These are phyloP conservation scores for Microcos paniculata DNA, from an alignment of 345 rosid genomes.

Conservation along the genomic window DNA sequence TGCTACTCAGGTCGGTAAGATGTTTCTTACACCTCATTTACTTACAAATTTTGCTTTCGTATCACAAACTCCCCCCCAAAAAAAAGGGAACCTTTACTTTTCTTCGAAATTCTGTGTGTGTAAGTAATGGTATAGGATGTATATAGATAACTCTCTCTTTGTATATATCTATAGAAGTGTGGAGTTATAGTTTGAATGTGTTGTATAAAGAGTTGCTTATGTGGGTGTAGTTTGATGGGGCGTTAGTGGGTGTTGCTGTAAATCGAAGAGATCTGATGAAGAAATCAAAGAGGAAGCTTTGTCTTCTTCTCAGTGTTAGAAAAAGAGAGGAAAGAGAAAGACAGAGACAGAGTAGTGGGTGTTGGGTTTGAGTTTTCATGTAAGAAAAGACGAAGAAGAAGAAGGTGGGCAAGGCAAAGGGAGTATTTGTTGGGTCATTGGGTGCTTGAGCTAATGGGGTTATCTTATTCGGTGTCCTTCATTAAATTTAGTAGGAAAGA, in stretches of 20 bases:
- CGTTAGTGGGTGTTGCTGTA: slow-evolving; percentile 9
- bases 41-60: background rate
- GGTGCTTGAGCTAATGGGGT: background rate
- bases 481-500: background rate
- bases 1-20: slow-evolving; percentile 57
- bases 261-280: slow-evolving; percentile 28
- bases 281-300: slow-evolving; percentile 16
- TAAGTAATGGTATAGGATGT: background rate
- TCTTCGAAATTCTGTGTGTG: background rate
- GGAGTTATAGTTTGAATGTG: background rate
- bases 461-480: background rate
- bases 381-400: background rate
- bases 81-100: background rate
- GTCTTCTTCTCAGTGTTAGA: slow-evolving; percentile 19
- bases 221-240: background rate
- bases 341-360: no score
- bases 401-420: background rate
- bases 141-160: no score
- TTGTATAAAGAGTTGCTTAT: background rate
- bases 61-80: no score
- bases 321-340: background rate
- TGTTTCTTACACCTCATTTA: slow-evolving; percentile 88
- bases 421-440: background rate
- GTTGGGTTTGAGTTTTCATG: background rate
- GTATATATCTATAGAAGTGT: background rate